Conservation (phyloP, 495 filamentous ascomycete species). For the Aspergillus saccharolyticus region DNA sequence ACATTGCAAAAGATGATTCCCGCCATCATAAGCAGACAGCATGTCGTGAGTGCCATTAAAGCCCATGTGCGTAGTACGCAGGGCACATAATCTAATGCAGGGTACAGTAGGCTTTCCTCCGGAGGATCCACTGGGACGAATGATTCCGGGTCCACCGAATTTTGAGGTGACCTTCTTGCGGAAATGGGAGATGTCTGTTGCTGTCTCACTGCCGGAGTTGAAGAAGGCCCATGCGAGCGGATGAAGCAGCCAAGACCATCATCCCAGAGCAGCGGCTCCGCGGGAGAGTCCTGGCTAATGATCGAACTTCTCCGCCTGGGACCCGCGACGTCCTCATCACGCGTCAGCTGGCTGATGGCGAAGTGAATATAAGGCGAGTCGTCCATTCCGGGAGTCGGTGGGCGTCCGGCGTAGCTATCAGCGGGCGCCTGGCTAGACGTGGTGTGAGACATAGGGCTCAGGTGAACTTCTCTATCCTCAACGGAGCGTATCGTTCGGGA, state of each 20-base stretch:
- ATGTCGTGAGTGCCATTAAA: slow-evolving; percentile 50
- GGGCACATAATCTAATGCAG: slow-evolving; percentile 61
- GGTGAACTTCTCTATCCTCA: slow-evolving; percentile 26
- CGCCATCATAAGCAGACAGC: slow-evolving; percentile 66
- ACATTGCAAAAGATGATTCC: slow-evolving; percentile 69
- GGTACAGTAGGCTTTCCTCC: slow-evolving; percentile 41
- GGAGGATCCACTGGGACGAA: slow-evolving; percentile 51
- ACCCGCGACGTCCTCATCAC: slow-evolving; percentile 51
- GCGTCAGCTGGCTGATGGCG: slow-evolving; percentile 67
- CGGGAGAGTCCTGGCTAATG: slow-evolving; percentile 40
- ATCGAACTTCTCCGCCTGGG: slow-evolving; percentile 30
- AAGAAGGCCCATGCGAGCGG: slow-evolving; percentile 22
- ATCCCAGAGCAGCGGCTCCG: slow-evolving; percentile 49
- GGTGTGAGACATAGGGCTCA: slow-evolving; percentile 28
- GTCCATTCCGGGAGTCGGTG: slow-evolving; percentile 59
- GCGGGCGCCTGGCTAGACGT: slow-evolving; percentile 27
- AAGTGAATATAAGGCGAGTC: slow-evolving; percentile 68
- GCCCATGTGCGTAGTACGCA: slow-evolving; percentile 58
- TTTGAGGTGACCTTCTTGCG: slow-evolving; percentile 17
- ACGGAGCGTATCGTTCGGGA: slow-evolving; percentile 34
- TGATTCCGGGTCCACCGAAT: slow-evolving; percentile 42
- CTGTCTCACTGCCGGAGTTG: slow-evolving; percentile 13
- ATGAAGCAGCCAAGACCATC: slow-evolving; percentile 45
- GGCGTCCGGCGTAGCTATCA: slow-evolving; percentile 32
- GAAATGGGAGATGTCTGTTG: slow-evolving; percentile 9